phyloP scores from a whole-genome alignment of 2,329 filamentous ascomycete genomes.

The Aspergillus viridinutans region DNA sequence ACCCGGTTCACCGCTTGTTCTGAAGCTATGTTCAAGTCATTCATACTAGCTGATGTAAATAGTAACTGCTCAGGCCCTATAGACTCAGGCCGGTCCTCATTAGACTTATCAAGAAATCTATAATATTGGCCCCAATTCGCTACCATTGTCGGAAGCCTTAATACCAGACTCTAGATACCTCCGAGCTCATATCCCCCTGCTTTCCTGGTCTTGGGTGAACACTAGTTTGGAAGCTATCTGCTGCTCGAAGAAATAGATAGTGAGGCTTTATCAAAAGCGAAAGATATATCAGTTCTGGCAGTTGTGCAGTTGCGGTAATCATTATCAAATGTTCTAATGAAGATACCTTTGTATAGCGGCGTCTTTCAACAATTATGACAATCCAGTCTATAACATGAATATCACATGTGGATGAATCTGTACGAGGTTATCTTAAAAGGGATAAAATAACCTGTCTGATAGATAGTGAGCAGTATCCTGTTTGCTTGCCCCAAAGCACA shows the following conservation, averaged over 20 bases:
- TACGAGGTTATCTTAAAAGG: neutral
- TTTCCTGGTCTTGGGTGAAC: neutral
- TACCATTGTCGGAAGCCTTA: neutral
- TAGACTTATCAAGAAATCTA: neutral
- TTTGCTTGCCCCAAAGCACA: neutral
- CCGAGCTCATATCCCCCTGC: neutral
- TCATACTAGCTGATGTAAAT: neutral
- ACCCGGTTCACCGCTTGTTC: neutral
- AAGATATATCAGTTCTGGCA: no score
- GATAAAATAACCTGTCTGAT: neutral
- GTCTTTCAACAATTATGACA: no score
- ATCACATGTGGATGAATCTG: neutral
- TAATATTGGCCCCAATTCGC: neutral
- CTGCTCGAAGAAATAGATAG: no score
- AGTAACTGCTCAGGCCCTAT: neutral
- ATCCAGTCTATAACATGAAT: neutral
- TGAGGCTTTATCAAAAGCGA: no score
- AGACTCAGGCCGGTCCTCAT: neutral
- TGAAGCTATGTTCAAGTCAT: neutral
- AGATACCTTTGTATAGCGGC: no score
- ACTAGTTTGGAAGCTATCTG: no score
- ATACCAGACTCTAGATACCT: neutral
- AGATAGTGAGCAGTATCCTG: neutral
- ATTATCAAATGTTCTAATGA: no score
- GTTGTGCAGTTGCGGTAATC: no score